Base-by-base conservation (phyloP, 2,329 filamentous ascomycete species). In the Didymella exigua region DNA sequence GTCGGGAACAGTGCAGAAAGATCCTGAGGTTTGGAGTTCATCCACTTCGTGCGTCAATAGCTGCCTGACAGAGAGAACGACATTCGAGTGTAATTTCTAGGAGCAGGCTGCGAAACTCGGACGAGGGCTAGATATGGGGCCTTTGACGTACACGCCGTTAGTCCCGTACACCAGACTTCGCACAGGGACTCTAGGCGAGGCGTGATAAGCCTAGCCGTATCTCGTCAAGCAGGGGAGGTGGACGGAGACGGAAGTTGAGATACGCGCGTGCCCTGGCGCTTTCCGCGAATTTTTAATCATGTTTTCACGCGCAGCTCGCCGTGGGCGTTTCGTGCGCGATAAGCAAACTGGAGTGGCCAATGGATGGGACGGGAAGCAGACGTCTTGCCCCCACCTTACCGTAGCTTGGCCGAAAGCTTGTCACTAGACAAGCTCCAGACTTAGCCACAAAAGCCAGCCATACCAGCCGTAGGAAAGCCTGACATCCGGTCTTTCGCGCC, bases 151-250 rank as follows among this genome's bases (percentile, higher is more conserved):
- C 27, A 43, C 40, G 26, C 24, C 26, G 42, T 31, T 44, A 33
- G 27, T 44, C 24, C 29, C 43, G 24, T 14, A 34, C 18, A 36
- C 33, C 30, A 26, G 31, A 21, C 30, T 46, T 36, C 29, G 43
- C 18, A 23, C 21, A 41, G 43, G 43, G 30, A 34, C 31, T 21
- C 43, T 26, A 23, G 23, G 13, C 30, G 13, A 26, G 29, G n/a
- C 21, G 21, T 27, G 43, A 46, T 46, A 46, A 46, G 43, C 19
- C 43, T 46, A 46, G 10, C 43, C 31, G 30, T 21, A 46, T 27
- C 30, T 11, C 43, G 43, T 18, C 36, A 36, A 26, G 19, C 24
- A 36, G 30, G 29, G 31, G 30, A 26, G 33, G 5, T 23, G 21
- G 14, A 27, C 13, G 31, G 19, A 26, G 38, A 23, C 23, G 43